These are phyloP conservation scores for Volvox reticuliferus DNA, from an alignment of 139 green algal species.

Conservation along the genomic window DNA sequence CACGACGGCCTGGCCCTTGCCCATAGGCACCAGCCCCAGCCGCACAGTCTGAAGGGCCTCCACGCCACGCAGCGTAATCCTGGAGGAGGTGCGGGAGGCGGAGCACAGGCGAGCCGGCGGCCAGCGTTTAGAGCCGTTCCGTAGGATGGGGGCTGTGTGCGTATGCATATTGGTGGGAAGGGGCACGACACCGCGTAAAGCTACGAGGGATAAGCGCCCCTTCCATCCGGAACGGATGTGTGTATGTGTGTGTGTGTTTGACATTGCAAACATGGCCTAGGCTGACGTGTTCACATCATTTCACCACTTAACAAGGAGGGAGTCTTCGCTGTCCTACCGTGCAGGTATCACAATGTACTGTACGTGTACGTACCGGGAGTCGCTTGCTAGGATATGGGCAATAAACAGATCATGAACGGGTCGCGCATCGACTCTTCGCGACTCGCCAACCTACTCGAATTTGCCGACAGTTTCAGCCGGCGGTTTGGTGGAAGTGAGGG, in stretches of 20 bases:
- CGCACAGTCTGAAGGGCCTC: conserved; percentile 21
- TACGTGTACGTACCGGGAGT: no score
- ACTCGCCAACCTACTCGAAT: background rate
- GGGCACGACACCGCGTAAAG: background rate
- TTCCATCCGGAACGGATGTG: background rate
- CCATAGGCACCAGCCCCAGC: conserved; percentile 34
- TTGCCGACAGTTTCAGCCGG: background rate
- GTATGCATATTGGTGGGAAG: background rate
- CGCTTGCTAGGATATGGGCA: background rate
- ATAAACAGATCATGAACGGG: background rate
- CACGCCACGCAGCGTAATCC: conserved; percentile 10
- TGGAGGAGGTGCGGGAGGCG: background rate
- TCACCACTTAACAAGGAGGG: background rate
- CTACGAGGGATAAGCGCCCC: background rate
- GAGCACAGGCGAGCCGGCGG: background rate
- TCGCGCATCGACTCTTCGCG: background rate
- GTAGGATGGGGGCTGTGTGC: background rate
- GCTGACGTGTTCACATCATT: no score
- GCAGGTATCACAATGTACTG: background rate
- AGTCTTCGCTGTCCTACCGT: background rate
- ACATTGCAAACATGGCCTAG: background rate
- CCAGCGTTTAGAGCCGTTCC: no score
- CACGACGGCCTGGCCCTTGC: conserved; percentile 43
- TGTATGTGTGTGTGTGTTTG: background rate
- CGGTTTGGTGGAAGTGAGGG: background rate